These are phyloP conservation scores for Darksidea phi DNA, from an alignment of 495 filamentous ascomycete species.

Conservation along the genomic window DNA sequence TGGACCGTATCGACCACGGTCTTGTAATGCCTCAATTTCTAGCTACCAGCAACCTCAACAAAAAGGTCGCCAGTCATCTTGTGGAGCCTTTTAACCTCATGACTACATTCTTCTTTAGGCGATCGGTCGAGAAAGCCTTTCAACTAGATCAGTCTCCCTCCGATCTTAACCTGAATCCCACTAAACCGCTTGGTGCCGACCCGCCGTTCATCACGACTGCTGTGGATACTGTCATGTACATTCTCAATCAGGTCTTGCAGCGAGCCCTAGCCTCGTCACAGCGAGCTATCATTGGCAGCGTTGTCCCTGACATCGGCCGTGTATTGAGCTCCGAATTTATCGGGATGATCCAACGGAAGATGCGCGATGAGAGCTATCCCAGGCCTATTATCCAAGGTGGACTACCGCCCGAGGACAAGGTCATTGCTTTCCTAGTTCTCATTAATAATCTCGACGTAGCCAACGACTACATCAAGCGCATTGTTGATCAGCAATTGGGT, in stretches of 20 bases:
- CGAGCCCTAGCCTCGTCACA: conserved; percentile 85
- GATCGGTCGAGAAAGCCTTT: conserved; percentile 95
- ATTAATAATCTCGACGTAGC: conserved; percentile 93
- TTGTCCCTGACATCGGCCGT: conserved; percentile 75
- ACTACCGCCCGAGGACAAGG: conserved; percentile 77
- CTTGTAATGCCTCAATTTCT: conserved; percentile 68
- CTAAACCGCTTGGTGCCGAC: conserved; percentile 63
- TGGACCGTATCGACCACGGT: conserved; percentile 27
- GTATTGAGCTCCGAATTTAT: conserved; percentile 93
- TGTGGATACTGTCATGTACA: conserved; percentile 99
- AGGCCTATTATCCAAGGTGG: conserved; percentile 70
- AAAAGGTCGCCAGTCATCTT: conserved; percentile 72
- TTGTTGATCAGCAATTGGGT: conserved; percentile 66
- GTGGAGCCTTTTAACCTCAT: conserved; percentile 77
- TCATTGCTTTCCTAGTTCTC: conserved; percentile 82
- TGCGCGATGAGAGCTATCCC: conserved; percentile 93
- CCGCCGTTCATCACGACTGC: conserved; percentile 91
- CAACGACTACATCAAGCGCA: conserved; percentile 83
- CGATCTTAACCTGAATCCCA: conserved; percentile 71
- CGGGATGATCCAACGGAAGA: conserved; percentile 94
- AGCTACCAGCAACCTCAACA: conserved; percentile 66
- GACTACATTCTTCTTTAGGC: conserved; percentile 92
- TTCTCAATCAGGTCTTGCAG: conserved; percentile 86
- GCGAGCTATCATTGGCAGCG: conserved; percentile 65
- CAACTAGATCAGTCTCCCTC: conserved; percentile 93